Conservation (phyloP, 2,329 filamentous ascomycete species). For the Aspergillus sp. region DNA sequence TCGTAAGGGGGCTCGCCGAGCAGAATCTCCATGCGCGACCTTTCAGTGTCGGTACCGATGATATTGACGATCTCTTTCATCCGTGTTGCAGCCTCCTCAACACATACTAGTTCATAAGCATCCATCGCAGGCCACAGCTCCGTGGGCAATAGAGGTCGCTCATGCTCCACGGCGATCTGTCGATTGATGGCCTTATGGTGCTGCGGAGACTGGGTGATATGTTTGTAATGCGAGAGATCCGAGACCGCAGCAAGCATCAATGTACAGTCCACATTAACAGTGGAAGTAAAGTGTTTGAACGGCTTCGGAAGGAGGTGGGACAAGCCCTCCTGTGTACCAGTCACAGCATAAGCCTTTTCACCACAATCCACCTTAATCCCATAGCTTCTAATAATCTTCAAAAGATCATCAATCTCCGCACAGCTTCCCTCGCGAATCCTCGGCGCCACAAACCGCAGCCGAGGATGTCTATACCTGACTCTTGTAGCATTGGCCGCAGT, state of each 20-base stretch:
- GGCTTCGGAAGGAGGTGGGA: slow-evolving; percentile 42
- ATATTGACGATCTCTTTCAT: slow-evolving; percentile 67
- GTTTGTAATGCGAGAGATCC: slow-evolving; percentile 65
- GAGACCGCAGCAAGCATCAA: slow-evolving; percentile 72
- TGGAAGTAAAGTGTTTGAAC: slow-evolving; percentile 45
- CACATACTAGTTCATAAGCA: slow-evolving; percentile 63
- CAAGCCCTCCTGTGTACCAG: slow-evolving; percentile 25
- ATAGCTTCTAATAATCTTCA: slow-evolving; percentile 57
- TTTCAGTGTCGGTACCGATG: slow-evolving; percentile 65
- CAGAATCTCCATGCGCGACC: slow-evolving; percentile 60
- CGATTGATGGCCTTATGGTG: slow-evolving; percentile 62
- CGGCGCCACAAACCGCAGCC: slow-evolving; percentile 62
- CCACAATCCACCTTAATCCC: slow-evolving; percentile 48
- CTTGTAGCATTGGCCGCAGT: slow-evolving; percentile 59
- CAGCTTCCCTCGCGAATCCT: slow-evolving; percentile 55
- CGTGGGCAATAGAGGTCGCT: slow-evolving; percentile 61
- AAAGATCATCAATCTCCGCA: slow-evolving; percentile 57
- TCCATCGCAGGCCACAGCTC: slow-evolving; percentile 64
- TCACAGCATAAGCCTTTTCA: slow-evolving; percentile 17
- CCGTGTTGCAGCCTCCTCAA: slow-evolving; percentile 63
- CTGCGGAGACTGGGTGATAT: slow-evolving; percentile 49
- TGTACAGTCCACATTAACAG: slow-evolving; percentile 57
- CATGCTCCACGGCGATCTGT: slow-evolving; percentile 66
- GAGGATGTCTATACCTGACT: slow-evolving; percentile 61
- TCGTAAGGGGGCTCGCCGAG: slow-evolving; percentile 51